These are phyloP conservation scores for Bryopsis sp. DNA, from an alignment of 139 green algal species.

Conservation along the genomic window DNA sequence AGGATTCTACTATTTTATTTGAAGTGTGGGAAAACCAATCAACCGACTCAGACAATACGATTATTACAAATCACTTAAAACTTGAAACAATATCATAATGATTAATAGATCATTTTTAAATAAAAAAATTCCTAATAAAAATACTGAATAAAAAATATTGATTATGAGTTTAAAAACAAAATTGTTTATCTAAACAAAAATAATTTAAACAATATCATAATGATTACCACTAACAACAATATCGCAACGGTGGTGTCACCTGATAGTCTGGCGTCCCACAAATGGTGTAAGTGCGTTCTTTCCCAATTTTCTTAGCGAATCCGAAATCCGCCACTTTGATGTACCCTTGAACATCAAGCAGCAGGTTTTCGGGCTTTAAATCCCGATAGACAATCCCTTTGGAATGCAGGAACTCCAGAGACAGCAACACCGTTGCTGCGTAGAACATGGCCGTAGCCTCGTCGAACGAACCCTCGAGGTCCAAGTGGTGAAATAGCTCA, in stretches of 20 bases:
- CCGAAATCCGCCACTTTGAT: conserved; percentile 77
- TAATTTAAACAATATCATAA: neutral
- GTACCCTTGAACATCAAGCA: conserved; percentile 67
- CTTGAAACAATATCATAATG: too few species aligned
- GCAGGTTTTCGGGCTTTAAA: conserved; percentile 80
- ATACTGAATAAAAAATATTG: too few species aligned
- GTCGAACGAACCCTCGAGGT: conserved; percentile 42
- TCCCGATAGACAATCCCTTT: conserved; percentile 68
- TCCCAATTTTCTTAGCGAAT: conserved; percentile 65
- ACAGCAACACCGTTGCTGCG: conserved; percentile 60
- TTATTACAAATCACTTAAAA: too few species aligned
- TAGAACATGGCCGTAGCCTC: conserved; percentile 60
- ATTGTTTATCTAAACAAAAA: too few species aligned
- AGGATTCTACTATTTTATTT: too few species aligned
- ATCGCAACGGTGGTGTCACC: conserved; percentile 3
- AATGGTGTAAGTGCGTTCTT: conserved; percentile 67
- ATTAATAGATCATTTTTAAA: too few species aligned
- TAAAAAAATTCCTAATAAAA: too few species aligned
- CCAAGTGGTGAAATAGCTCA: conserved; percentile 69
- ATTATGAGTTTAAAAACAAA: too few species aligned
- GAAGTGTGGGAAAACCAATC: too few species aligned
- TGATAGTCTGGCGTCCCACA: conserved; percentile 83
- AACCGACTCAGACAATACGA: too few species aligned
- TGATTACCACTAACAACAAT: neutral
- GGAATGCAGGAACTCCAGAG: conserved; percentile 58